Conservation (phyloP, 2,329 filamentous ascomycete genomes). For the Calonectria pseudoturangicola region DNA sequence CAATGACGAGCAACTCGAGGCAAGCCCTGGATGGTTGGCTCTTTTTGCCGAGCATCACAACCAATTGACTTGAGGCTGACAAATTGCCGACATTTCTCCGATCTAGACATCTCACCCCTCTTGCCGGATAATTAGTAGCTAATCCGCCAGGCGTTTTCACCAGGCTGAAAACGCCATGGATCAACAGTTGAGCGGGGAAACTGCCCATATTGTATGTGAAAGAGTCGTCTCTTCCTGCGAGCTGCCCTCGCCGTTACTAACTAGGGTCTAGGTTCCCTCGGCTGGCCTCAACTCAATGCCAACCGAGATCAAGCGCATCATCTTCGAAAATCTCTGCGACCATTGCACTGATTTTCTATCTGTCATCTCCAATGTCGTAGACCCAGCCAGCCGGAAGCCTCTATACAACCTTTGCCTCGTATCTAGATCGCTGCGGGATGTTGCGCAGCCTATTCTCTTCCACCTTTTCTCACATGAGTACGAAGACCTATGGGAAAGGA, state of each 20-base stretch:
- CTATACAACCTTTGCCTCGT: slow-evolving; percentile 21
- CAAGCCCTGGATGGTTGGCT: slow-evolving; percentile 1
- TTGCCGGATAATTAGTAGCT: neutral
- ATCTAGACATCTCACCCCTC: slow-evolving; percentile 28
- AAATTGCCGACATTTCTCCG: slow-evolving; percentile 28
- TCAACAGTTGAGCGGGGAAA: neutral
- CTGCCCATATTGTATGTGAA: slow-evolving; percentile 4
- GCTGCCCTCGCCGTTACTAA: slow-evolving; percentile 1
- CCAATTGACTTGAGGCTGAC: slow-evolving; percentile 22
- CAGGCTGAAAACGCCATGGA: slow-evolving; percentile 23
- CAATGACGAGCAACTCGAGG: neutral
- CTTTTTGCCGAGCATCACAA: slow-evolving; percentile 10
- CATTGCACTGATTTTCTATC: slow-evolving; percentile 21
- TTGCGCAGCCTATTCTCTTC: slow-evolving; percentile 29
- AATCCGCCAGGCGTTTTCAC: slow-evolving; percentile 2
- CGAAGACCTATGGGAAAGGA: slow-evolving; percentile 14
- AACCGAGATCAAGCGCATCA: slow-evolving; percentile 19
- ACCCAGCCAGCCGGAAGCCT: slow-evolving; percentile 15
- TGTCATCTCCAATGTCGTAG: slow-evolving; percentile 1
- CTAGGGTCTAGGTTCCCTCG: neutral
- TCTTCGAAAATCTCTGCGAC: slow-evolving; percentile 25
- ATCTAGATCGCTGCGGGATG: slow-evolving; percentile 20
- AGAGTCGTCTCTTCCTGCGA: neutral
- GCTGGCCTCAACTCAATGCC: slow-evolving; percentile 22
- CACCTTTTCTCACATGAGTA: slow-evolving; percentile 23